Evolutionary conservation across 208 protist species (phyloP), one percentile per base, ranked within the genome.

Genomic region (Wallacemonas rigidus): DNA sequence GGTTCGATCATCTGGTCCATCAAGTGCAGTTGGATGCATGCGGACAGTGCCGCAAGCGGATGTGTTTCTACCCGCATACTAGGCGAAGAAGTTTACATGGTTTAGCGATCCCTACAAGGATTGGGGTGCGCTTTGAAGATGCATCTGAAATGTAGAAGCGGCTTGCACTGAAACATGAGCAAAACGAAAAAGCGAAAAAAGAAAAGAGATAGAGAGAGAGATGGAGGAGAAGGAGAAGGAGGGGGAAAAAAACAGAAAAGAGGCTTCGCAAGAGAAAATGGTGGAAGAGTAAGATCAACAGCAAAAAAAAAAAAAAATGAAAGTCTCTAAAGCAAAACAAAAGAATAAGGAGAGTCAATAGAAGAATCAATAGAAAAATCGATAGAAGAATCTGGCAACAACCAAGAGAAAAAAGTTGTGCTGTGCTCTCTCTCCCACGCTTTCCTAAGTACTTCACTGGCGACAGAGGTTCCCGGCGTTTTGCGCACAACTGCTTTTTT

Each of bases 261-360:
- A 26, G 47, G 47, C 44, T 4, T 35, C 36, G 55, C n/a, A 39
- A 43, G 40, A 35, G 45, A 50, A 12, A 65, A 74, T 2, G 1
- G 36, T 44, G 17, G 57, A 39, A 41, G 5, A 26, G 40, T 64
- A 15, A n/a, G 64, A 77, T 36, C 1, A 69, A 35, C 14, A 17
- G 63, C 43, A 15, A 8, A 67, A 48, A 54, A 45, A 54, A 65
- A 65, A 40, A 26, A 56, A 65, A 63, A 57, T 17, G 65, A 50
- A 7, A n/a, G 6, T 7, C 53, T 58, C 17, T 4, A 44, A 58
- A 57, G 2, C 38, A 57, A 47, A 36, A 41, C 2, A 62, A 43
- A 58, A 58, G 0, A 58, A 58, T 8, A 58, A 8, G 35, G 17
- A 58, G 54, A 8, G 35, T 7, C 9, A 58, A 62, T 38, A 62